Evolutionary conservation across 805 yeast species (phyloP), one percentile per base, ranked within the genome.

Genomic region (Candida hungchunana): DNA sequence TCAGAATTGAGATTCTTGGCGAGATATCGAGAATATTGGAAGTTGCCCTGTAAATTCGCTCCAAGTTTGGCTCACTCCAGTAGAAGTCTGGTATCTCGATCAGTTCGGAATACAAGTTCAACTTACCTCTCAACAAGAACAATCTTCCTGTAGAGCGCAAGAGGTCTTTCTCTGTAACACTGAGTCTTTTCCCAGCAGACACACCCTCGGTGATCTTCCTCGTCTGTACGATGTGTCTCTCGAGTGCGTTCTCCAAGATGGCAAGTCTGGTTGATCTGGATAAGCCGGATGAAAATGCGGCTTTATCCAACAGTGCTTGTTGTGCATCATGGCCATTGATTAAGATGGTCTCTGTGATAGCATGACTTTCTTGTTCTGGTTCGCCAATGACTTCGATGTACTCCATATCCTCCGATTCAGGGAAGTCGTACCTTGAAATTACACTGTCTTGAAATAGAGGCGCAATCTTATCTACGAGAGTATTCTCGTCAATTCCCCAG

Each of bases 51-150:
- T 86, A 89, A 8, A 87, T 76, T 36, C 70, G 69, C 53, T 89
- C 97, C 36, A 89, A 64, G 22, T 77, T 76, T 1, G 96, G 95
- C 53, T 88, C 96, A 30, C 86, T 74, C 97, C 97, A 89, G 59
- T 88, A 89, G 28, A 87, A 61, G 56, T 89, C 97, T 0, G 97
- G 97, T 0, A 94, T 86, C 49, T 88, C 96, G 20, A 86, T 85
- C 40, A 89, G 68, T 51, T 88, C 96, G 8, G 90, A 82, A 58
- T 89, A 87, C 21, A 89, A 62, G 49, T 89, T 89, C 47, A 89
- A 67, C 47, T 82, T 82, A 1, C 95, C 96, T 41, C 97, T 65
- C 11, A 89, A 64, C 28, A 85, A 62, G 45, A 89, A 74, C 16
- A 89, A 63, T 36, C 79, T 67, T 0, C 96, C 96, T 0, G 93